Evolutionary conservation across 1,284 basidiomycete genomes (phyloP).

Genomic region (Inonotus obliquus): DNA sequence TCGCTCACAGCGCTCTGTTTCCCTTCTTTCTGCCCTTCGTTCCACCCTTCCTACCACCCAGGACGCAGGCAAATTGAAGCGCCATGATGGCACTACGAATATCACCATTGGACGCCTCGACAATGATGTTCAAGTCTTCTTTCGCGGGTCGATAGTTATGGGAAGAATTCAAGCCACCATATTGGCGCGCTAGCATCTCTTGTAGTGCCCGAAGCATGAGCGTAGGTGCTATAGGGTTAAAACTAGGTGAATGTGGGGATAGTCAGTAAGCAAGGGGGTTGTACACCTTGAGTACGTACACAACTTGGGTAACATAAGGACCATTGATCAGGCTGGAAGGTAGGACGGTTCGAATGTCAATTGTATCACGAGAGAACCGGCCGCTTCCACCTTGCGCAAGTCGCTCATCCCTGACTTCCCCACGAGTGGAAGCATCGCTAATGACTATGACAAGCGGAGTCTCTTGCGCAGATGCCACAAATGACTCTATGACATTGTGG

Average conservation of each 20-base stretch:
- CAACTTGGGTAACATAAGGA: conserved; percentile 69
- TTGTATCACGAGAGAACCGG: conserved; percentile 43
- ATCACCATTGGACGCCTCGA: conserved; percentile 83
- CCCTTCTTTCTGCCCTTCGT: conserved; percentile 25
- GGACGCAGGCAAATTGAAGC: conserved; percentile 74
- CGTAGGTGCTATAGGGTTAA: conserved; percentile 88
- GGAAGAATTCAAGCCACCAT: conserved; percentile 22
- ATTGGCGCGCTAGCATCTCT: conserved; percentile 51
- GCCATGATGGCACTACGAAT: conserved; percentile 91
- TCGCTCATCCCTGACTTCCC: conserved; percentile 57
- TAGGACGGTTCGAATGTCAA: conserved; percentile 69
- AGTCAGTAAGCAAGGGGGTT: conserved; percentile 1
- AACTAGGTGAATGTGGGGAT: conserved; percentile 41
- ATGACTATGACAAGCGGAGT: conserved; percentile 81
- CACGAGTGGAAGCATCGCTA: conserved; percentile 76
- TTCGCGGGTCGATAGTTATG: conserved; percentile 40
- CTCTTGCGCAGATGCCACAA: conserved; percentile 40
- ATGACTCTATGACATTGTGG: conserved; percentile 61
- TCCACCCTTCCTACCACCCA: conserved; percentile 20
- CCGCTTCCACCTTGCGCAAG: conserved; percentile 37
- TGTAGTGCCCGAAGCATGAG: conserved; percentile 79
- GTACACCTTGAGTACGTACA: conserved; percentile 38
- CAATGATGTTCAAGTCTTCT: conserved; percentile 68
- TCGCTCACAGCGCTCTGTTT: conserved; percentile 6
- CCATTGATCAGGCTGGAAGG: conserved; percentile 54